Evolutionary conservation across 179 eudicot species (phyloP), one percentile per base, ranked within the genome.

Genomic region (Pouteria campechiana): DNA sequence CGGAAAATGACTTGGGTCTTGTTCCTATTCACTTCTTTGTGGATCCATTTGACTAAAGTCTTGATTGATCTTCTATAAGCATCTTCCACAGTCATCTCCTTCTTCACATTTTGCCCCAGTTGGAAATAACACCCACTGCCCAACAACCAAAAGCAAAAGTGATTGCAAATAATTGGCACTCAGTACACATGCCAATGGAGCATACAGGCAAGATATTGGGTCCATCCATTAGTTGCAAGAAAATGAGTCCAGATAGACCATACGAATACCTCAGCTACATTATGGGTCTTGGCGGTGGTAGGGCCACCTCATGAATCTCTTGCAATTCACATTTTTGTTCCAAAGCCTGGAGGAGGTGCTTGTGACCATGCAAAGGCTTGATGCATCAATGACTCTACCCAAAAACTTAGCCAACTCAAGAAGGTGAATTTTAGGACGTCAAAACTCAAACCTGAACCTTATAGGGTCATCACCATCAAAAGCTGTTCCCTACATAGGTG

Each of bases 121-220:
- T 86, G 96, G 59, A 83, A 83, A 58, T 87, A 83, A 55, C 86
- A 83, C 28, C 94, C 90, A 44, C 96, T 87, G 74, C 36, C 2
- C 32, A 12, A 17, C 46, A 62, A 34, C 15, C 17, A 35, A 32
- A 7, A 15, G 23, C 3, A 30, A 17, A 30, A 4, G 23, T 31
- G 22, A 41, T 27, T 41, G 19, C 11, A 5, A 19, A 37, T 21
- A 4, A 14, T 4, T 20, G 25, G 7, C 10, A 40, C 11, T 19
- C 5, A 19, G 44, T 2, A 19, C 8, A 34, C 9, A 34, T 8
- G 6, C 14, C 3, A 24, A 52, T 24, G n/a, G 1, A 38, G 41
- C 25, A 6, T 2, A 21, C 2, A 23, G 32, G 20, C 41, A 7
- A 53, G 27, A 20, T 24, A 15, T 38, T 19, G 5, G 21, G 22